Evolutionary conservation across 345 rosid species (phyloP).

Genomic region (Citrus sinensis): DNA sequence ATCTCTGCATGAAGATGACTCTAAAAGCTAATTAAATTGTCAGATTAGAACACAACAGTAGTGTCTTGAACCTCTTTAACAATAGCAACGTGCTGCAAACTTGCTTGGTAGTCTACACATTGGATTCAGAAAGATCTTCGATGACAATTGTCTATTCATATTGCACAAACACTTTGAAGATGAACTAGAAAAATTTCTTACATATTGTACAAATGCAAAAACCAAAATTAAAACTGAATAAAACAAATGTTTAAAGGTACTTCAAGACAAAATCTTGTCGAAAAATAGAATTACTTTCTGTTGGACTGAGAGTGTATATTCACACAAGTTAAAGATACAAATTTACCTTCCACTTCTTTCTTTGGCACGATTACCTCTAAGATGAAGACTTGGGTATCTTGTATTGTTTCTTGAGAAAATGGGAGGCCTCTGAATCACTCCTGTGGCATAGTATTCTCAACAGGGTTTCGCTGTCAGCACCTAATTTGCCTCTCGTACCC

Average conservation of each 20-base stretch:
- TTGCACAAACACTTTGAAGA: not conserved
- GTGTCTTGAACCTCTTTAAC: not conserved
- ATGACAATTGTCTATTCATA: not conserved
- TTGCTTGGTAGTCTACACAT: not conserved
- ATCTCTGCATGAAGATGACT: not conserved
- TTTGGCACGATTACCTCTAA: constrained; percentile 1
- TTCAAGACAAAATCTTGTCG: not conserved
- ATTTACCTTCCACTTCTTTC: not conserved
- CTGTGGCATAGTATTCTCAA: constrained; percentile 87
- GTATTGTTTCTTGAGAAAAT: constrained; percentile 90
- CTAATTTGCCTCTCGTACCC: constrained; percentile 61
- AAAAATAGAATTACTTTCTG: not conserved
- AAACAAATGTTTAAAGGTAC: not conserved
- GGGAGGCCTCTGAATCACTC: constrained; percentile 82
- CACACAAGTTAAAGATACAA: not conserved
- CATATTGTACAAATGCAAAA: not conserved
- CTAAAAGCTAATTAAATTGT: not conserved
- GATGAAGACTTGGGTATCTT: constrained; percentile 78
- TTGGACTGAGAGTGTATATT: not conserved
- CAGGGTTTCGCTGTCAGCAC: constrained; percentile 74
- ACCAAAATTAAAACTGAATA: not conserved
- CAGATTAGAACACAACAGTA: not conserved
- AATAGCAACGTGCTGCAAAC: not conserved
- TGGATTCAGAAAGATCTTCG: not conserved
- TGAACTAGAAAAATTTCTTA: not conserved